Percentiles rank a stretch among this genome's conserved stretches.
Evolutionary conservation across 441 rosid genomes (phyloP).

Genomic region (Brassica hybrid): DNA sequence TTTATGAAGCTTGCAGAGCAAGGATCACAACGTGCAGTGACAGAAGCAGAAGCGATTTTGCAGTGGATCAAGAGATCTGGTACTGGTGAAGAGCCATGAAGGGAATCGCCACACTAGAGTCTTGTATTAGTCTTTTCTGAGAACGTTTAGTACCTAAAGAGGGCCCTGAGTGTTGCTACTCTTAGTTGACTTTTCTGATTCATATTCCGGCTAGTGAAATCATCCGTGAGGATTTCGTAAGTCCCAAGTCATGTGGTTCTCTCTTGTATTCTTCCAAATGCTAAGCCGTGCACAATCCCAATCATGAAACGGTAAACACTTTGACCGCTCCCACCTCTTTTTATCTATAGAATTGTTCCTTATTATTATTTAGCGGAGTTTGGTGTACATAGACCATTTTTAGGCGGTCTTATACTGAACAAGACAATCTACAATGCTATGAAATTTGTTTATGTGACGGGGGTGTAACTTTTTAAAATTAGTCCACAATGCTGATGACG

Average conservation of each 20-base stretch:
- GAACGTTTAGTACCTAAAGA: not conserved
- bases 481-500: too few relatives aligned
- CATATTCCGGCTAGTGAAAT: not conserved
- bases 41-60: constrained; percentile 47
- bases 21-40: constrained; percentile 50
- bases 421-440: too few relatives aligned
- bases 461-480: too few relatives aligned
- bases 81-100: constrained; percentile 24
- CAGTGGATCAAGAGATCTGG: constrained; percentile 37
- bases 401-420: not conserved
- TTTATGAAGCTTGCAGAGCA: constrained; percentile 43
- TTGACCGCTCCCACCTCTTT: not conserved
- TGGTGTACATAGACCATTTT: not conserved
- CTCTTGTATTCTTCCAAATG: not conserved
- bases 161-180: too few relatives aligned
- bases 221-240: not conserved
- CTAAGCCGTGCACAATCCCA: not conserved
- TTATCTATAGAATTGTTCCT: not conserved
- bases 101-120: not conserved
- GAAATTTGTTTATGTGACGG: too few relatives aligned
- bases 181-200: not conserved
- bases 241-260: not conserved
- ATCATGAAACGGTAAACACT: not conserved
- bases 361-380: not conserved
- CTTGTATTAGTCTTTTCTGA: not conserved